Evolutionary conservation across 148 eudicot species (phyloP).

Genomic region (Nepenthes mirabilis): DNA sequence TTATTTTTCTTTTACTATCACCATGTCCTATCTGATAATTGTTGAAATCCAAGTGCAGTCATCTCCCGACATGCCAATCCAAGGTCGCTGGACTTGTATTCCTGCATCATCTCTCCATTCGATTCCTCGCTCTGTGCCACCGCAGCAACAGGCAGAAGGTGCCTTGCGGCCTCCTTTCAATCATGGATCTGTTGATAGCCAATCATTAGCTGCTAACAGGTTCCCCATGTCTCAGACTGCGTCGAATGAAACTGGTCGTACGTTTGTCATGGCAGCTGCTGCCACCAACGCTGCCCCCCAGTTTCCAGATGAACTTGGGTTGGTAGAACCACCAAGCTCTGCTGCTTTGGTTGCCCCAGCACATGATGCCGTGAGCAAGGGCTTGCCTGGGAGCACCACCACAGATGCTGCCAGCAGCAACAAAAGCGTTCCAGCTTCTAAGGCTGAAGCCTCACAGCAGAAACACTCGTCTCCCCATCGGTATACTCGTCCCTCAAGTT

Average conservation of each 20-base stretch:
- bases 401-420: conserved; percentile 16
- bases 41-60: conserved; percentile 22
- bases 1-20: no score
- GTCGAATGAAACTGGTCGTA: conserved; percentile 19
- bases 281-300: conserved; percentile 15
- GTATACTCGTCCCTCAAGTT: not conserved
- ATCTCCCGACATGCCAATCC: conserved; percentile 54
- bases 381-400: conserved; percentile 17
- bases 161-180: conserved; percentile 34
- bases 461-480: conserved; percentile 31
- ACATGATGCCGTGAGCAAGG: conserved; percentile 14
- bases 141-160: conserved; percentile 50
- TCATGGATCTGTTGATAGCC: conserved; percentile 31
- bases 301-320: conserved; percentile 34
- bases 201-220: conserved; percentile 35
- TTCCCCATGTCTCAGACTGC: conserved; percentile 38
- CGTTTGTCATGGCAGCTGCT: conserved; percentile 22
- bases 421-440: conserved; percentile 14
- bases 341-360: conserved; percentile 13
- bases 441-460: conserved; percentile 29
- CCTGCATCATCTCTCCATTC: conserved; percentile 50
- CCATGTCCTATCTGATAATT: no score
- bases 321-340: conserved; percentile 29
- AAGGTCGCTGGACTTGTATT: conserved; percentile 68
- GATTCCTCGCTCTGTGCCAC: conserved; percentile 43